Evolutionary conservation across 306 rosid genomes (phyloP), one percentile per base, ranked within the genome.

Genomic region (Castanea sativa): DNA sequence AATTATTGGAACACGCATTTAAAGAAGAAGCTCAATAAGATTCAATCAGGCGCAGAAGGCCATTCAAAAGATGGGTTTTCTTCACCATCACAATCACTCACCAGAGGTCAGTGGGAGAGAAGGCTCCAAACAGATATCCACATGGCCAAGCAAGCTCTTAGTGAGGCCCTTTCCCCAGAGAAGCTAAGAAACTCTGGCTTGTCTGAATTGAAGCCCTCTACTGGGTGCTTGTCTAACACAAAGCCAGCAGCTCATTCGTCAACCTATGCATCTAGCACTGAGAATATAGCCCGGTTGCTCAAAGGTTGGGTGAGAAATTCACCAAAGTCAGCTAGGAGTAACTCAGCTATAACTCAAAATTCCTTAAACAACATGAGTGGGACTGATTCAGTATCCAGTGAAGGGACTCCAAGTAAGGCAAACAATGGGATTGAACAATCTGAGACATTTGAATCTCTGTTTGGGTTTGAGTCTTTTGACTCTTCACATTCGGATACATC

Each of bases 51-150:
- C 49, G 30, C 59, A 30, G 84, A 76, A 51, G 83, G 67, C 16
- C 73, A 32, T 18, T 58, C 78, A 1, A 83, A 81, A 64, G 79
- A 76, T 18, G 92, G 83, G 7, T 76, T 75, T 20, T 82, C 87
- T 20, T 82, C 87, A 21, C 51, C 69, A 68, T 81, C 96, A 58
- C 87, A 82, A 57, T 59, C 89, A 74, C 83, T 86, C 76, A 57
- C 92, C 1, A 85, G 98, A 86, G 99, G 99, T 5, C 99, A 95
- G 55, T 95, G 99, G 99, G 99, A 95, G 84, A 90, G 93, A 69
- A 88, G 98, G 81, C 98, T 95, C 33, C 99, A 95, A 85, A 92
- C 98, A 1, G 90, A 95, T 35, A 92, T 95, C 30, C 83, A 88
- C 59, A 84, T 85, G 89, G 99, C 99, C 0, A 90, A 92, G 56